phyloP scores from a whole-genome alignment of 2,329 filamentous ascomycete species.

The Exophiala viscosa region DNA sequence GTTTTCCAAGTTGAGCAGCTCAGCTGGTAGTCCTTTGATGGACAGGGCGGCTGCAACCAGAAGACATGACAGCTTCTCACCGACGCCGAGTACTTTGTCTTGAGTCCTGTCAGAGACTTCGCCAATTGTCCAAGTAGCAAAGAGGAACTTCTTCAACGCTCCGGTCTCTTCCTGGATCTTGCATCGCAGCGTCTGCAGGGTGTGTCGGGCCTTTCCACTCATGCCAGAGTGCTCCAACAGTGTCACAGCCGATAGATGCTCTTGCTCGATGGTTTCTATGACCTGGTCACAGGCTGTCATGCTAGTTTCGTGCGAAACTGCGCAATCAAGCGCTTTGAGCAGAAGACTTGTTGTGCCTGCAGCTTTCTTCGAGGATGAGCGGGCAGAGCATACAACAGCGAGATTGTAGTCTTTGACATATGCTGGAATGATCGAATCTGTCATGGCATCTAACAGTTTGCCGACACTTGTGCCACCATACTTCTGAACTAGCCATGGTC shows the following conservation, averaged over 20 bases:
- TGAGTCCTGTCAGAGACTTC: constrained; percentile 7
- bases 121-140: constrained; percentile 3
- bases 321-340: constrained; percentile 3
- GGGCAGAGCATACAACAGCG: constrained; percentile 8
- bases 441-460: constrained; percentile 6
- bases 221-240: background rate
- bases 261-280: constrained; percentile 1
- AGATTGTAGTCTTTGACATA: constrained; percentile 1
- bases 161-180: constrained; percentile 2
- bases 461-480: constrained; percentile 12
- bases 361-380: constrained; percentile 1
- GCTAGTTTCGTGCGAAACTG: background rate
- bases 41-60: constrained; percentile 5
- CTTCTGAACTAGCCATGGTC: constrained; percentile 7
- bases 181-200: background rate
- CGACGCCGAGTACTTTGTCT: constrained; percentile 6
- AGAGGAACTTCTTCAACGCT: background rate
- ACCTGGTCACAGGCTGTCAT: constrained; percentile 1
- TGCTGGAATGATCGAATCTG: constrained; percentile 3
- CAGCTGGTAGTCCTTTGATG: background rate
- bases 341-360: constrained; percentile 8
- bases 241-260: constrained; percentile 2
- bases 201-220: background rate
- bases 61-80: constrained; percentile 8
- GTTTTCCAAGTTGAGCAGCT: constrained; percentile 4